Base-by-base conservation (phyloP, 495 filamentous ascomycete species). In the Hypoxylon fuscum region DNA sequence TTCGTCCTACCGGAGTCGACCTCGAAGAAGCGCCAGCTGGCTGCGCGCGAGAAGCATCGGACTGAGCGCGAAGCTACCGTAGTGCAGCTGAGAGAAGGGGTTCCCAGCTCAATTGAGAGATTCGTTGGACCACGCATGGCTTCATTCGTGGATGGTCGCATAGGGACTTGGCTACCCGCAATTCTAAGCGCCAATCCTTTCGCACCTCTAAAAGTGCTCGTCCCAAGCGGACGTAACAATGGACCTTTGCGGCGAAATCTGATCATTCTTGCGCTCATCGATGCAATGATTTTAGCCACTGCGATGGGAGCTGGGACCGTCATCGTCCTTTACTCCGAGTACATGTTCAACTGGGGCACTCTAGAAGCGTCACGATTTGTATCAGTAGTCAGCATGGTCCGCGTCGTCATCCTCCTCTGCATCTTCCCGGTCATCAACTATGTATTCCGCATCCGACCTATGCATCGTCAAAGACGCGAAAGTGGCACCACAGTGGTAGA, bases 1-100 rank as follows among this genome's bases (percentile, higher is more conserved):
- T 78, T 92, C 27, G 47, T 91, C 23, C 77, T 95, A 9, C 95
- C 95, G 0, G 95, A 98, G 61, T 96, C 91, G 1, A 77, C 97
- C 0, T 86, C 87, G 7, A 82, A 83, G 65, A 80, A 83, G 45
- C 83, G 88, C 0, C 92, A 91, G 69, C 72, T 77, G 15, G 69
- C 77, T 5, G 93, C 93, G 1, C 85, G 86, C 3, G 85, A 89
- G 47, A 91, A 88, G 59, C 78, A 89, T 66, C 79, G 68, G 10
- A 62, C 55, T 27, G 70, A 78, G 31, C 60, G 69, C 54, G 61
- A 59, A 38, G 38, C 69, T n/a, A 42, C 58, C 7, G 50, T 37
- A 15, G 5, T 43, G 5, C 43, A 66, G 25, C 37, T 70, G 9
- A 55, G 55, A 56, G 64, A 64, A 18, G 62, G 55, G 48, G 41